Conservation (phyloP, 164 flowering plant species). For the Warburgia ugandensis region DNA sequence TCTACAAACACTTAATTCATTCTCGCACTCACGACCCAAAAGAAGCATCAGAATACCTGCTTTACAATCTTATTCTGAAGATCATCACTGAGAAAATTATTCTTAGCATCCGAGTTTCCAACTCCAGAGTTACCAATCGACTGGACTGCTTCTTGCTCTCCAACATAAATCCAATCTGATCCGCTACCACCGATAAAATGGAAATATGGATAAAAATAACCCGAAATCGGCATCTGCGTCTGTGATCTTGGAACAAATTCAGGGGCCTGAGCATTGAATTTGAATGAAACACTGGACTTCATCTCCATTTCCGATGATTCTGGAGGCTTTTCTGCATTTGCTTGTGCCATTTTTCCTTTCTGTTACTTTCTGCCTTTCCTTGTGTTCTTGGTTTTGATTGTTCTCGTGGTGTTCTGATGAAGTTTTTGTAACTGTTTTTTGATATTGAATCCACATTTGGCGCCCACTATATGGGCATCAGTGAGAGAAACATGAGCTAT, state of each 20-base stretch:
- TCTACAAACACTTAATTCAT: too few relatives aligned
- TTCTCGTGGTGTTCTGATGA: constrained; percentile 4
- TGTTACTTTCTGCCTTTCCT: not conserved
- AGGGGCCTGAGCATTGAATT: constrained; percentile 85
- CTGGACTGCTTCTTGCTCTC: constrained; percentile 47
- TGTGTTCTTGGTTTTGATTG: constrained; percentile 4
- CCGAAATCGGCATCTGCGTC: constrained; percentile 47
- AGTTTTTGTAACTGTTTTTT: constrained; percentile 28
- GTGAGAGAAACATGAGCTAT: not conserved
- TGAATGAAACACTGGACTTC: constrained; percentile 33
- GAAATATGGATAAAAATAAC: constrained; percentile 60
- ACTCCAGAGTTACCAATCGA: constrained; percentile 23
- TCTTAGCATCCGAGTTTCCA: constrained; percentile 25
- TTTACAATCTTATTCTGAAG: constrained; percentile 67
- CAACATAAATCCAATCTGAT: constrained; percentile 61
- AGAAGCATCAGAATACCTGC: constrained; percentile 40
- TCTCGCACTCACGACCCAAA: not conserved
- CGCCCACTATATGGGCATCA: constrained; percentile 28
- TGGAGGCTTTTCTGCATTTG: constrained; percentile 19
- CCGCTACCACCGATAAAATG: constrained; percentile 40
- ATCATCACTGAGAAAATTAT: constrained; percentile 53
- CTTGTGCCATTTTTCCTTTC: constrained; percentile 9
- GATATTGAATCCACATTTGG: constrained; percentile 33
- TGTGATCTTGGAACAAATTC: constrained; percentile 85
- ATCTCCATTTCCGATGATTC: constrained; percentile 13